phyloP scores from a whole-genome alignment of 768 basidiomycete genomes.

The Cyclocybe cylindracea region DNA sequence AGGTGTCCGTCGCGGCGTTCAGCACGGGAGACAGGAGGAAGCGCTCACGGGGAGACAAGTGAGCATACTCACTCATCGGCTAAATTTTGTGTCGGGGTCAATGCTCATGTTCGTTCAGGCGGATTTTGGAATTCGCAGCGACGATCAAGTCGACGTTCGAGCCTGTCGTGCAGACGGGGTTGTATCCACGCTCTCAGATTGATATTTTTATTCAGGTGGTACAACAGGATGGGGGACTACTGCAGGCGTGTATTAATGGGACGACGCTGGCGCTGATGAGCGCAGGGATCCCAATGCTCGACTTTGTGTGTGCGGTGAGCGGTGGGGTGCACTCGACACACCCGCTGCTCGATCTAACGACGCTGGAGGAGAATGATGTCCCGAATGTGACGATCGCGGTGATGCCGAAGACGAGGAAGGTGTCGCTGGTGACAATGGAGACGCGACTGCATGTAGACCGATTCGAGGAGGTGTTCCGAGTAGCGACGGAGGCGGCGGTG shows the following conservation, averaged over 20 bases:
- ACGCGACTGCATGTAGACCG: constrained; percentile 91
- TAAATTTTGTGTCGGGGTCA: background rate
- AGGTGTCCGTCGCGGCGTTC: constrained; percentile 85
- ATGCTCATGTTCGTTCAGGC: constrained; percentile 44
- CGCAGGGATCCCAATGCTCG: constrained; percentile 87
- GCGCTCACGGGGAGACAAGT: constrained; percentile 87
- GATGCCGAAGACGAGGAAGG: constrained; percentile 83
- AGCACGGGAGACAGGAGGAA: constrained; percentile 80
- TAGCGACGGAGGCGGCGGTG: constrained; percentile 76
- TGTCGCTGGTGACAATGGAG: constrained; percentile 91
- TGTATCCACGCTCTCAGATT: constrained; percentile 95
- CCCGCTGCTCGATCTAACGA: constrained; percentile 85
- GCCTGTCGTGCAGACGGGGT: constrained; percentile 84
- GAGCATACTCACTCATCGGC: constrained; percentile 31
- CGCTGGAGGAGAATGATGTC: constrained; percentile 87
- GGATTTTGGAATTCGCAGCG: constrained; percentile 82
- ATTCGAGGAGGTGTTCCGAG: constrained; percentile 84
- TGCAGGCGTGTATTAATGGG: constrained; percentile 92
- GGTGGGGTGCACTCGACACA: constrained; percentile 83
- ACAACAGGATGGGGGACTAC: constrained; percentile 90
- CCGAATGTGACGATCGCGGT: constrained; percentile 88
- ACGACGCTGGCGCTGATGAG: constrained; percentile 89
- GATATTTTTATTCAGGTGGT: constrained; percentile 92
- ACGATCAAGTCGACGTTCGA: constrained; percentile 95
- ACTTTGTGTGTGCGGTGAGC: constrained; percentile 90